A percentile compares a stretch with the other conserved stretches of the same genome.
Evolutionary conservation across 148 eudicot species (phyloP).

Genomic region (Rhododendron simsii): DNA sequence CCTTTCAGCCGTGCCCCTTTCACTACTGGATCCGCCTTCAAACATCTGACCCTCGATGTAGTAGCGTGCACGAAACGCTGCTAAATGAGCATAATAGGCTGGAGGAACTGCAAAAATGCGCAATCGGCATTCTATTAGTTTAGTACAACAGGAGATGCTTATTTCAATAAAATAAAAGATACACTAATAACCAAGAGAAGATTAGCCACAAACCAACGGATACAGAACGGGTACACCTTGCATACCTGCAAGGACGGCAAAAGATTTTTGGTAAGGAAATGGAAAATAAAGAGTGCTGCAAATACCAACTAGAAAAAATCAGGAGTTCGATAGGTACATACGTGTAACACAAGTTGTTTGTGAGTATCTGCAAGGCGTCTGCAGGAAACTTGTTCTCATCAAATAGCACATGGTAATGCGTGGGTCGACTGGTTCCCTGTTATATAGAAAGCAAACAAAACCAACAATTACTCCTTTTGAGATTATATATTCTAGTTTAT

Average conservation of each 20-base stretch:
- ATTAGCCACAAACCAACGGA: slow-evolving; percentile 53
- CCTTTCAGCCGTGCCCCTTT: slow-evolving; percentile 22
- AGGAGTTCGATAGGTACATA: slow-evolving; percentile 33
- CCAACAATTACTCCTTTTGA: neutral
- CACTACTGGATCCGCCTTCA: slow-evolving; percentile 43
- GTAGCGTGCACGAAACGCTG: slow-evolving; percentile 80
- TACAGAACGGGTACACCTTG: slow-evolving; percentile 87
- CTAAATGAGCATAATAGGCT: slow-evolving; percentile 76
- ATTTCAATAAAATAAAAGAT: neutral
- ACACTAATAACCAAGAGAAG: neutral
- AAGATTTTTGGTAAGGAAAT: neutral
- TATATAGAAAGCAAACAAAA: neutral
- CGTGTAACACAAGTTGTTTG: slow-evolving; percentile 79
- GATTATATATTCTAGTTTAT: neutral
- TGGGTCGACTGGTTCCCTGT: slow-evolving; percentile 88
- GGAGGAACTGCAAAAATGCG: slow-evolving; percentile 63
- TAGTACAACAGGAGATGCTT: neutral
- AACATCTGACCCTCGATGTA: slow-evolving; percentile 47
- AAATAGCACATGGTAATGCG: slow-evolving; percentile 73
- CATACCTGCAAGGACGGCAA: slow-evolving; percentile 44
- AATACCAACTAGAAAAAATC: neutral
- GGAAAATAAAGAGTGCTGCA: neutral
- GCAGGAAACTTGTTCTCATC: slow-evolving; percentile 75
- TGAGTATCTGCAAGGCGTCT: slow-evolving; percentile 53
- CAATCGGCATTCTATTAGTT: neutral